Evolutionary conservation across 495 filamentous ascomycete genomes (phyloP).

Genomic region (Aspergillus coremiiformis): DNA sequence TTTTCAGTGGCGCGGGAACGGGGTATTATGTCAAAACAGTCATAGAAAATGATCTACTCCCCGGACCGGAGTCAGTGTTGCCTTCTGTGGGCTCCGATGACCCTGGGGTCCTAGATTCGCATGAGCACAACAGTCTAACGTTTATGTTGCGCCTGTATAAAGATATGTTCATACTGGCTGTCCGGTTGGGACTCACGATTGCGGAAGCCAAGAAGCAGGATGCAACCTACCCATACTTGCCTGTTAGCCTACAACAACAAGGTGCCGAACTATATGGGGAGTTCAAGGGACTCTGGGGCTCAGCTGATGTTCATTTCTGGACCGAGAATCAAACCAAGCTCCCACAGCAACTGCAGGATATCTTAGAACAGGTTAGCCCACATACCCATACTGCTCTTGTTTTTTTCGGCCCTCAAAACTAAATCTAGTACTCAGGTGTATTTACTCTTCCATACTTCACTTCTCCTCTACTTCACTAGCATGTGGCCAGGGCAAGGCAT

Average conservation of each 20-base stretch:
- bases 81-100: slow-evolving; percentile 22
- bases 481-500: slow-evolving; percentile 43
- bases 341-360: slow-evolving; percentile 31
- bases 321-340: slow-evolving; percentile 33
- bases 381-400: neutral
- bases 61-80: slow-evolving; percentile 28
- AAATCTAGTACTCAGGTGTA: slow-evolving; percentile 23
- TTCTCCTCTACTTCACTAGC: slow-evolving; percentile 45
- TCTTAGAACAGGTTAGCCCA: slow-evolving; percentile 43
- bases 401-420: neutral
- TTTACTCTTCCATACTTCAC: slow-evolving; percentile 42
- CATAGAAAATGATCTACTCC: slow-evolving; percentile 44
- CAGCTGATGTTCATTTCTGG: slow-evolving; percentile 28
- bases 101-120: slow-evolving; percentile 27
- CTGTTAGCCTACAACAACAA: slow-evolving; percentile 16
- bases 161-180: slow-evolving; percentile 35
- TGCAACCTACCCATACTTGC: slow-evolving; percentile 5
- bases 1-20: slow-evolving; percentile 46
- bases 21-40: slow-evolving; percentile 46
- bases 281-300: slow-evolving; percentile 37
- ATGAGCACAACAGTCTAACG: slow-evolving; percentile 32
- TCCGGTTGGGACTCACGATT: slow-evolving; percentile 36
- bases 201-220: slow-evolving; percentile 29
- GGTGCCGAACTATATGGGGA: slow-evolving; percentile 30
- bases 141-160: slow-evolving; percentile 39